Conservation (phyloP, 345 rosid species). For the Brassica rapa region DNA sequence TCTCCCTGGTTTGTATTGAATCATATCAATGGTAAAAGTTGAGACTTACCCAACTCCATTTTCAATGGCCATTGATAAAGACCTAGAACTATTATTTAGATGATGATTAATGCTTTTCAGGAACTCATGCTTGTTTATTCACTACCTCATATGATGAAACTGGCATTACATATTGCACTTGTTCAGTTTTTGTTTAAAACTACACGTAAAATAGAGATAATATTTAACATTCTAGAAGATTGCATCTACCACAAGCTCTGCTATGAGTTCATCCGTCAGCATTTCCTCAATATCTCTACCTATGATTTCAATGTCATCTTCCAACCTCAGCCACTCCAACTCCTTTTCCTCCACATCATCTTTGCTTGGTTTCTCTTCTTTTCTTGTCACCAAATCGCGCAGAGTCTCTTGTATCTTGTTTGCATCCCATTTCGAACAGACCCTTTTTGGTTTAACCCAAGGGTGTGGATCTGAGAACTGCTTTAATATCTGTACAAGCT, state of each 20-base stretch:
- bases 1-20: neutral
- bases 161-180: conserved; percentile 39
- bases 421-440: conserved; percentile 43
- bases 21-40: neutral
- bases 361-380: conserved; percentile 43
- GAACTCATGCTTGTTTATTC: conserved; percentile 21
- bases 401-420: conserved; percentile 51
- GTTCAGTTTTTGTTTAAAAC: neutral
- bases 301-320: conserved; percentile 55
- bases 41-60: neutral
- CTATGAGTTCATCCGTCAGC: conserved; percentile 65
- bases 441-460: conserved; percentile 52
- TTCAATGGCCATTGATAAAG: conserved; percentile 7
- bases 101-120: no score
- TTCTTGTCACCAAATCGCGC: conserved; percentile 43
- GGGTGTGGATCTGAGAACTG: conserved; percentile 54
- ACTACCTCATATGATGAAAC: conserved; percentile 29
- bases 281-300: conserved; percentile 72
- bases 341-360: conserved; percentile 49
- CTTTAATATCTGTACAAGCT: conserved; percentile 53
- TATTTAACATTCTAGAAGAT: conserved; percentile 32
- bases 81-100: neutral
- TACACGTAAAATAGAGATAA: conserved; percentile 6
- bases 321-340: conserved; percentile 58
- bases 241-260: conserved; percentile 50